Evolutionary conservation across 177 flowering plant genomes (phyloP), one percentile per base, ranked within the genome.

Genomic region (Vitis hybrid): DNA sequence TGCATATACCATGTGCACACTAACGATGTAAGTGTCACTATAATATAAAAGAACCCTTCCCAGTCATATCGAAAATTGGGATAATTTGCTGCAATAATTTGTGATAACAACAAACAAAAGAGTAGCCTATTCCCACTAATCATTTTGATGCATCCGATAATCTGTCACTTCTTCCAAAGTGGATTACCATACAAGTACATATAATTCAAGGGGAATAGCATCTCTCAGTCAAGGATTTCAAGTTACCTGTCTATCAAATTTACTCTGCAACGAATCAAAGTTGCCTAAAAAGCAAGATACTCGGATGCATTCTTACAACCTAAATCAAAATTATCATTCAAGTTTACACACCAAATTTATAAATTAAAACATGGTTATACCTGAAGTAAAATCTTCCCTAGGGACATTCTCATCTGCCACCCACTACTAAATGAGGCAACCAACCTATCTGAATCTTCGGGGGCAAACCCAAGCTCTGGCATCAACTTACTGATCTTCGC

Each of bases 371-470:
- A 39, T 22, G 60, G 18, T 7, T 45, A 68, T 84, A 92, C 98
- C 98, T 93, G 98, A 78, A 93, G 87, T 57, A 96, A 70, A 67
- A 93, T 93, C 85, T 95, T 95, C 58, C 99, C 99, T 19, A 95
- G 89, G 0, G 98, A 90, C 91, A 95, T 95, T 79, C 99, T 93
- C 99, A 95, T 95, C 79, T 95, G 98, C 98, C 97, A 96, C 45
- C 99, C 98, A 60, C 97, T 83, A 72, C 98, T 93, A 74, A 90
- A 96, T 0, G 97, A 91, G 0, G 94, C 99, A 48, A 96, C 99
- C 52, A 92, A 69, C 79, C 97, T 82, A 78, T 96, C 99, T 0
- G 88, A 71, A 78, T 96, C 99, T 82, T 96, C 98, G 0, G 83
- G 68, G 0, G 87, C 39, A 73, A 96, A 96, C 50, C 99, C 98